Base-by-base conservation (phyloP, 345 rosid species). In the Acer campestre region DNA sequence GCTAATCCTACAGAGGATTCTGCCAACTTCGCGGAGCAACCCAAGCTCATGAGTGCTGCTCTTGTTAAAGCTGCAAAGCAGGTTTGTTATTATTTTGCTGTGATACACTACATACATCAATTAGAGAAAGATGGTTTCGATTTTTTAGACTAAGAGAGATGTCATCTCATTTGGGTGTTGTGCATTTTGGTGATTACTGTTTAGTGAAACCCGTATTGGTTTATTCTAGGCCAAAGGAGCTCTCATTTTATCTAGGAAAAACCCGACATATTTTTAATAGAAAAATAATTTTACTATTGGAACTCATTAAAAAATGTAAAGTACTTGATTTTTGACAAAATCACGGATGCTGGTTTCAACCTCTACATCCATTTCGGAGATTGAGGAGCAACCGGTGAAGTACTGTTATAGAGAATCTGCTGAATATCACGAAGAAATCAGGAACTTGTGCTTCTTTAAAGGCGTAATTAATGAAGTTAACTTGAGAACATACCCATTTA, bases 61-160 rank as follows among this genome's bases (percentile, higher is more conserved):
- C 85, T 96, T 61, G 98, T 96, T 7, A 92, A 93, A 75, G 97
- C 97, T 78, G 99, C 99, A 61, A 92, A 96, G 82, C 97, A 96
- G 98, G 95, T 90, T 20, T 1, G 48, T 46, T 49, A 22, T 42
- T 42, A 42, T 17, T 5, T 16, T 44, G 44, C 40, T 44, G 1
- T 53, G 16, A 2, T 35, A 22, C 35, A 3, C 35, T 31, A 31
- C 38, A 35, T 35, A 35, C 63, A 59, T 59, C n/a, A 17, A 53
- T 53, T 59, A 2, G 63, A 22, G 63, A 59, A 59, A 59, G 63
- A n/a, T 59, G 27, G 63, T 59, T 59, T 59, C 0, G 12, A 0
- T 59, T 59, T 20, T n/a, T 20, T 20, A 59, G 23, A 59, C 23
- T 49, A 35, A 53, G n/a, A 53, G 58, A 5, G 58, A 10, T 67